phyloP scores from a whole-genome alignment of 345 rosid species.

The Sisymbrium irio region DNA sequence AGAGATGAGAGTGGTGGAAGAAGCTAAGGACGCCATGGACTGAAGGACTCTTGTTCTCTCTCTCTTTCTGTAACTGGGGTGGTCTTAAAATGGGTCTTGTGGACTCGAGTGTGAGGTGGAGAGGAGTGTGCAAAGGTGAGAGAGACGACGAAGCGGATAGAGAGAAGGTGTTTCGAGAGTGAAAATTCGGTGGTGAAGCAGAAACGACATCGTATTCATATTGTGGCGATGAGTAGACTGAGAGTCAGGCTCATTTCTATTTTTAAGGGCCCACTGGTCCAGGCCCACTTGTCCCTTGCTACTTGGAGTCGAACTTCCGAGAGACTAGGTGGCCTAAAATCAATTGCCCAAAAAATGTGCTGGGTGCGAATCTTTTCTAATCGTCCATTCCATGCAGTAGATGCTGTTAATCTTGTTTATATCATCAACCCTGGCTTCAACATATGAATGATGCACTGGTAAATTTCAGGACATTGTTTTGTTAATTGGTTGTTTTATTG shows the following conservation, averaged over 20 bases:
- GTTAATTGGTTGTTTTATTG: not conserved
- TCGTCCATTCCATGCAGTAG: not conserved
- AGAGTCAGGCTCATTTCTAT: not conserved
- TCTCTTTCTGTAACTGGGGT: not conserved
- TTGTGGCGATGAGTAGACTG: not conserved
- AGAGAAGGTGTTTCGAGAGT: too few species aligned
- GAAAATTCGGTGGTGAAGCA: too few species aligned
- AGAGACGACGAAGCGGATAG: not conserved
- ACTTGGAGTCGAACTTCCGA: not conserved
- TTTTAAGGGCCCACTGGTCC: not conserved
- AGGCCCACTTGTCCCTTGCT: not conserved
- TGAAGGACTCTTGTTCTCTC: not conserved
- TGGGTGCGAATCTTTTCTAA: not conserved
- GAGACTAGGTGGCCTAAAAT: not conserved
- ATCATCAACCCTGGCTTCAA: too few species aligned
- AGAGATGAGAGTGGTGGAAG: slow-evolving; percentile 48
- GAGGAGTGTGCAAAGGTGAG: not conserved
- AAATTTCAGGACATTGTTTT: too few species aligned
- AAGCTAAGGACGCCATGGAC: slow-evolving; percentile 56
- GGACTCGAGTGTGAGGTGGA: not conserved
- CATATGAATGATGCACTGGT: too few species aligned
- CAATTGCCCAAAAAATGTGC: not conserved
- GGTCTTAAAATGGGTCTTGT: not conserved
- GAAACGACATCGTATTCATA: not conserved
- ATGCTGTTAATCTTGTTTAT: too few species aligned